These are phyloP conservation scores for Botrytis cinerea DNA, from an alignment of 2,329 filamentous ascomycete species.

Conservation along the genomic window DNA sequence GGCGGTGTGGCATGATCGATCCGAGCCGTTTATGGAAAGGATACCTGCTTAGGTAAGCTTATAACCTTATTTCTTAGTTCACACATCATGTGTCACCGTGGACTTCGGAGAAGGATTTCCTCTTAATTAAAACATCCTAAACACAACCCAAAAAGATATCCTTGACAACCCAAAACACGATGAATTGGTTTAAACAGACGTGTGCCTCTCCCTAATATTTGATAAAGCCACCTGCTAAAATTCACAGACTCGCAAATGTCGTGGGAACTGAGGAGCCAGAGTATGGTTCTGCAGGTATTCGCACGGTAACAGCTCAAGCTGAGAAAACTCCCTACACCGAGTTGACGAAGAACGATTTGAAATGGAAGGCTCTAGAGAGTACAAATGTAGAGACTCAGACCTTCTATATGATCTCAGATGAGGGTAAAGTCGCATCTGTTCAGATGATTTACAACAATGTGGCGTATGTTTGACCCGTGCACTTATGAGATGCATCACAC, in stretches of 20 bases:
- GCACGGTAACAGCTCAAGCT: slow-evolving; percentile 79
- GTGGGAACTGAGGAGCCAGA: slow-evolving; percentile 96
- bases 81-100: slow-evolving; percentile 14
- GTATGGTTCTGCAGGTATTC: slow-evolving; percentile 87
- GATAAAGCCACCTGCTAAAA: slow-evolving; percentile 17
- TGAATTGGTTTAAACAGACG: slow-evolving; percentile 27
- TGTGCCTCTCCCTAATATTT: slow-evolving; percentile 19
- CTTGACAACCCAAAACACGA: slow-evolving; percentile 20
- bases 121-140: slow-evolving; percentile 4
- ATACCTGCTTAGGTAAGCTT: not conserved
- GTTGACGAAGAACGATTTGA: slow-evolving; percentile 73
- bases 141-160: slow-evolving; percentile 16
- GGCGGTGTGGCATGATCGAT: slow-evolving; percentile 5
- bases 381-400: slow-evolving; percentile 94
- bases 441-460: slow-evolving; percentile 99
- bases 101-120: slow-evolving; percentile 20
- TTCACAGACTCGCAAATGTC: slow-evolving; percentile 67
- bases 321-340: slow-evolving; percentile 79
- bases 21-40: not conserved
- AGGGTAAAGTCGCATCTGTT: slow-evolving; percentile 72
- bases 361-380: slow-evolving; percentile 78
- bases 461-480: slow-evolving; percentile 61
- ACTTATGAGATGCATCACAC: slow-evolving; percentile 29
- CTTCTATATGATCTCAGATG: slow-evolving; percentile 85
- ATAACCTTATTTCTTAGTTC: slow-evolving; percentile 5